These are phyloP conservation scores for Paraphoma chrysanthemicola DNA, from an alignment of 2,329 filamentous ascomycete species.

Conservation along the genomic window DNA sequence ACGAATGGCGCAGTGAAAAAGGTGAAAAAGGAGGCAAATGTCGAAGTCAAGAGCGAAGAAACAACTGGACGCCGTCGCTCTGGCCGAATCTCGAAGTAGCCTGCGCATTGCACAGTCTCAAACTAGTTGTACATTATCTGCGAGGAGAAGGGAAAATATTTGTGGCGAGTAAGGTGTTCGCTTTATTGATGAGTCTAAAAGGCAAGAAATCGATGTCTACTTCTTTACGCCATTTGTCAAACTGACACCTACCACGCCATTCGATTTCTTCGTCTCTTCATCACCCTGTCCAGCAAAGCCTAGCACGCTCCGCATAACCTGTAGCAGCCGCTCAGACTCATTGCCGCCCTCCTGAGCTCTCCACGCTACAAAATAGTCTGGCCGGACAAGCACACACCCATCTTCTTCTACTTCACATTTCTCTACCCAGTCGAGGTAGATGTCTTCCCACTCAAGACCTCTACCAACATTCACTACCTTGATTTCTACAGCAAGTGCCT, in stretches of 20 bases:
- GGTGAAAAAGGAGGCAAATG: conserved; percentile 11
- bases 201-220: not conserved
- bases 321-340: conserved; percentile 22
- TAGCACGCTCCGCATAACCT: conserved; percentile 27
- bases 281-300: not conserved
- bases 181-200: too few relatives aligned
- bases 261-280: not conserved
- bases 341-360: conserved; percentile 37
- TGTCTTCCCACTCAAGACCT: conserved; percentile 66
- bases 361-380: conserved; percentile 67
- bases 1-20: conserved; percentile 16
- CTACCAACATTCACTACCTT: conserved; percentile 62
- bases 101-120: too few relatives aligned
- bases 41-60: conserved; percentile 20
- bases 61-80: conserved; percentile 28
- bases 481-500: conserved; percentile 55
- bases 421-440: conserved; percentile 66
- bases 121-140: too few relatives aligned
- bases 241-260: not conserved
- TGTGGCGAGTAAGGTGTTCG: too few relatives aligned
- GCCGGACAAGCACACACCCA: conserved; percentile 64
- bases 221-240: not conserved
- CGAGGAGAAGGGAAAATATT: too few relatives aligned
- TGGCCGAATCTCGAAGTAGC: conserved; percentile 24
- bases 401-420: conserved; percentile 63